Evolutionary conservation across 495 filamentous ascomycete species (phyloP).

Genomic region (Cairneyella variabilis): DNA sequence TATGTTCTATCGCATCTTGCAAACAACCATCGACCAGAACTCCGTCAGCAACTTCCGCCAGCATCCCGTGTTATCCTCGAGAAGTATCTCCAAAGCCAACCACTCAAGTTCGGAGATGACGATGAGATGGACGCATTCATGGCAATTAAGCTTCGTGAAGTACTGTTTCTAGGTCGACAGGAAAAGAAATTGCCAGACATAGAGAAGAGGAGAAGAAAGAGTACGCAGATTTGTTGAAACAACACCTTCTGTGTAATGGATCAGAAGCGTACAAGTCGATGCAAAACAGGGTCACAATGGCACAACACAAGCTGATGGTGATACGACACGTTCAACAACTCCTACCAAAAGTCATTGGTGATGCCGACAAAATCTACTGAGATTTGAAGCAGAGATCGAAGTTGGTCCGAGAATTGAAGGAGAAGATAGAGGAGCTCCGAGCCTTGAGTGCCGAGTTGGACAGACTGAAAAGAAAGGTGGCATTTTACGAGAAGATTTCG

Average conservation of each 20-base stretch:
- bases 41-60: slow-evolving; percentile 3
- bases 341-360: neutral
- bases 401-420: neutral
- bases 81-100: neutral
- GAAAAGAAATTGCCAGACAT: neutral
- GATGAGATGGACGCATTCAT: slow-evolving; percentile 4
- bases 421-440: neutral
- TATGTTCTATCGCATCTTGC: slow-evolving; percentile 2
- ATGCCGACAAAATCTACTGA: neutral
- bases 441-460: neutral
- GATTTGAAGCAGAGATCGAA: neutral
- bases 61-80: neutral
- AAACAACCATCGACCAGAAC: neutral
- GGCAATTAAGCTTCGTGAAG: neutral
- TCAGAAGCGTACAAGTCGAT: neutral
- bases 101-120: neutral
- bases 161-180: slow-evolving; percentile 2
- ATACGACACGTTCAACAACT: neutral
- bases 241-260: neutral
- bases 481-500: neutral
- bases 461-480: neutral
- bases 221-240: neutral
- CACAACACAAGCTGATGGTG: neutral
- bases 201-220: neutral
- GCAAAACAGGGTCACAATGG: neutral